Evolutionary conservation across 2,329 filamentous ascomycete genomes (phyloP).

Genomic region (Stemphylium vesicarium): DNA sequence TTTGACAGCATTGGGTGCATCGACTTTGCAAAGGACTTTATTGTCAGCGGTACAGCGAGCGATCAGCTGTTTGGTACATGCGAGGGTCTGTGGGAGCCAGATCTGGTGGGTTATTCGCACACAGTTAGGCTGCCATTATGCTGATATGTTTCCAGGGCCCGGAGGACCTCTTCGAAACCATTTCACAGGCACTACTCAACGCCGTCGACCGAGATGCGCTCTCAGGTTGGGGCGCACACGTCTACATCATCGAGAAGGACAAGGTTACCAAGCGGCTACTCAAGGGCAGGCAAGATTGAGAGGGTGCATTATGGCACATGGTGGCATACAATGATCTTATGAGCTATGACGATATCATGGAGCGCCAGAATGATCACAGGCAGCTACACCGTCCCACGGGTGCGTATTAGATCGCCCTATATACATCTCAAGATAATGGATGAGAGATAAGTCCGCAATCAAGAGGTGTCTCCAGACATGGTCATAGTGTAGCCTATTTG

Average conservation of each 20-base stretch:
- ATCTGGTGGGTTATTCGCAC: constrained; percentile 69
- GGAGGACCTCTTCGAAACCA: constrained; percentile 97
- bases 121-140: background rate
- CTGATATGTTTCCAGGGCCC: constrained; percentile 65
- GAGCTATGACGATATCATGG: constrained; percentile 17
- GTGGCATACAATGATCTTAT: constrained; percentile 18
- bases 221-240: constrained; percentile 97
- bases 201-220: constrained; percentile 96
- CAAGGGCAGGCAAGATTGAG: constrained; percentile 89
- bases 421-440: background rate
- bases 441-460: constrained; percentile 4
- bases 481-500: background rate
- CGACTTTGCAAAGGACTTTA: constrained; percentile 99
- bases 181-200: constrained; percentile 93
- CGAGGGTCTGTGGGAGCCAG: constrained; percentile 96
- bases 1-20: constrained; percentile 99
- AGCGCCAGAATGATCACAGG: constrained; percentile 10
- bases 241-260: constrained; percentile 99
- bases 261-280: constrained; percentile 99
- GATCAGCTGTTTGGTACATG: constrained; percentile 99
- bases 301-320: constrained; percentile 16
- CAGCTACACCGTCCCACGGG: background rate
- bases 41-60: constrained; percentile 93
- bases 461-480: constrained; percentile 20
- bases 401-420: background rate